Percentiles rank a stretch among this genome's conserved stretches.
Evolutionary conservation across 108 stramenopile genomes (phyloP).

Genomic region (Nannochloropsis oceanica): DNA sequence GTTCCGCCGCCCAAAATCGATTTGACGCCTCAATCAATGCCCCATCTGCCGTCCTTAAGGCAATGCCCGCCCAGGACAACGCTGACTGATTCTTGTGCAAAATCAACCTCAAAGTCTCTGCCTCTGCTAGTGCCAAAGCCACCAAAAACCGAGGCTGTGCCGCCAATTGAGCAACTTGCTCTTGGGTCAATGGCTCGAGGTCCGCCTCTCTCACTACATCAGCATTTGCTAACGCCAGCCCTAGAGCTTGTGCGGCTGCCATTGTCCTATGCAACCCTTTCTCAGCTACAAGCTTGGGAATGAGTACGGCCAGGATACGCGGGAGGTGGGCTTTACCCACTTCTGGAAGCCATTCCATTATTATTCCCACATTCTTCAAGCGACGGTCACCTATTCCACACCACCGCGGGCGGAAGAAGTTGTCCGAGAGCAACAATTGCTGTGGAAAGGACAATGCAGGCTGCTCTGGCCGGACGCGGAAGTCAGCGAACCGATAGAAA

Average conservation of each 20-base stretch:
- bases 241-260: not conserved
- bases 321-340: not conserved
- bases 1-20: not conserved
- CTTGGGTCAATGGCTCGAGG: not conserved
- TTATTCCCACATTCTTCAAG: not conserved
- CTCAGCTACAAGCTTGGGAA: not conserved
- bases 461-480: not conserved
- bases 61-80: not conserved
- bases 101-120: not conserved
- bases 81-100: not conserved
- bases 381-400: not conserved
- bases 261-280: not conserved
- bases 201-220: not conserved
- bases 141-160: not conserved
- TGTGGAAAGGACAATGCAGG: not conserved
- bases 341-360: not conserved
- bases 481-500: not conserved
- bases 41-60: not conserved
- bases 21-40: not conserved
- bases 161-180: not conserved
- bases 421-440: not conserved
- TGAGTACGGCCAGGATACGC: not conserved
- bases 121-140: not conserved
- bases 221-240: not conserved
- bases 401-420: not conserved